Conservation (phyloP, 441 rosid genomes). For the Arabidopsis hybrid region DNA sequence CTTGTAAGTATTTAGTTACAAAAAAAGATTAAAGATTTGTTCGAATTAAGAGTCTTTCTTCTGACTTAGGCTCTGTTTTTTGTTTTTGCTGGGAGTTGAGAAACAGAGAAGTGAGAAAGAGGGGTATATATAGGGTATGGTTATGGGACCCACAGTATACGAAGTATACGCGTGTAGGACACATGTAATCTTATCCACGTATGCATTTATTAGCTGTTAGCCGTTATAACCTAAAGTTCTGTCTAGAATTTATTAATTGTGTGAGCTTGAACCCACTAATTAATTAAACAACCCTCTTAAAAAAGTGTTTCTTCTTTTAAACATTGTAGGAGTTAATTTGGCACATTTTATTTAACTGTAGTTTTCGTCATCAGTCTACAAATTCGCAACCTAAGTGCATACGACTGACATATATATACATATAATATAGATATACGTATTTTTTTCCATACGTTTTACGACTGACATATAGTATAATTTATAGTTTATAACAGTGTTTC, state of each 20-base stretch:
- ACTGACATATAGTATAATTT: no score
- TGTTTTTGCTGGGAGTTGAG: conserved; percentile 32
- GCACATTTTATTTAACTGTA: no score
- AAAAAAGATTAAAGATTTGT: background rate
- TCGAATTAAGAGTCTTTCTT: background rate
- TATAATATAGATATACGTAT: no score
- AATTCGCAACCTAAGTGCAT: no score
- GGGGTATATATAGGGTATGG: conserved; percentile 29
- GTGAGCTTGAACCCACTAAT: no score
- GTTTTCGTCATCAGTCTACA: no score
- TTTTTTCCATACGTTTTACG: no score
- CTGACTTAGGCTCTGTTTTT: conserved; percentile 19
- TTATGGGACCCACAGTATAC: conserved; percentile 31
- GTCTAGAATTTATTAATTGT: background rate
- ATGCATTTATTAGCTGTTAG: conserved; percentile 18
- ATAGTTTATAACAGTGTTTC: no score
- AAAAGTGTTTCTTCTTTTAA: no score
- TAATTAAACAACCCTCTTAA: no score
- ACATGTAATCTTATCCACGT: conserved; percentile 24
- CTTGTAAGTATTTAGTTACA: background rate
- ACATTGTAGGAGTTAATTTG: no score
- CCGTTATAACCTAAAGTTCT: conserved; percentile 7
- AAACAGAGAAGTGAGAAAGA: conserved; percentile 12
- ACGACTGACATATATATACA: no score
- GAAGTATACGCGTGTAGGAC: conserved; percentile 28